Evolutionary conservation across 2,329 filamentous ascomycete species (phyloP), one percentile per base, ranked within the genome.

Genomic region (Penicillium sp.): DNA sequence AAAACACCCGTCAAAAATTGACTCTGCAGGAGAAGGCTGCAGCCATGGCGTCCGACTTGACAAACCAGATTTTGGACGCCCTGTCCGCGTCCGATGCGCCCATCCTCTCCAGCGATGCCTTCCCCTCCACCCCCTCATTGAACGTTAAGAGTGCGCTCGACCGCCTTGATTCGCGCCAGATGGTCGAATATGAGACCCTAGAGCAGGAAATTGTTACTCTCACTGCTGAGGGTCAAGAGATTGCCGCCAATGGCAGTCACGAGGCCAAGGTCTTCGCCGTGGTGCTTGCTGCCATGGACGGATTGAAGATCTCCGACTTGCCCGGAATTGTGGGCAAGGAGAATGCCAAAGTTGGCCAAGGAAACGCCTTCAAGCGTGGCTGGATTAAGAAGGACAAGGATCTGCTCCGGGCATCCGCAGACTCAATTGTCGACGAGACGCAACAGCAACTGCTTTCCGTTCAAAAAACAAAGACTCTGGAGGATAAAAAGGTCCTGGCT

Each of bases 81-180:
- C 80, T 93, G 67, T 82, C 82, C 73, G 79, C 83, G 68, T 77
- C 84, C 61, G 84, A 87, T 65, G 70, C 71, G 47, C 83, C 88
- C 45, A 78, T 93, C 65, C 78, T 88, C 67, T 90, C 90, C 53
- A 80, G 81, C 69, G 84, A 90, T 68, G 82, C 82, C 70, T 93
- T 93, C 79, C 86, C 89, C 65, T 74, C 82, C 66, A 77, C 81
- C 68, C 81, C 85, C 69, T 89, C 88, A 69, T 80, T 83, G 60
- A 83, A 86, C 59, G 79, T 97, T 71, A 97, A 97, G 80, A 89
- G 90, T 62, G 90, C 91, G 31, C 83, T 97, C 63, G 94, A 97
- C 78, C 86, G 92, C 66, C 84, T 99, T 53, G 83, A 82, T 31
- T 94, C 91, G 58, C 86, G 93, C 67, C 88, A 87, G 50, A 97